These are phyloP conservation scores for Besnoitia besnoiti DNA, from an alignment of 169 alveolate genomes.

Conservation along the genomic window DNA sequence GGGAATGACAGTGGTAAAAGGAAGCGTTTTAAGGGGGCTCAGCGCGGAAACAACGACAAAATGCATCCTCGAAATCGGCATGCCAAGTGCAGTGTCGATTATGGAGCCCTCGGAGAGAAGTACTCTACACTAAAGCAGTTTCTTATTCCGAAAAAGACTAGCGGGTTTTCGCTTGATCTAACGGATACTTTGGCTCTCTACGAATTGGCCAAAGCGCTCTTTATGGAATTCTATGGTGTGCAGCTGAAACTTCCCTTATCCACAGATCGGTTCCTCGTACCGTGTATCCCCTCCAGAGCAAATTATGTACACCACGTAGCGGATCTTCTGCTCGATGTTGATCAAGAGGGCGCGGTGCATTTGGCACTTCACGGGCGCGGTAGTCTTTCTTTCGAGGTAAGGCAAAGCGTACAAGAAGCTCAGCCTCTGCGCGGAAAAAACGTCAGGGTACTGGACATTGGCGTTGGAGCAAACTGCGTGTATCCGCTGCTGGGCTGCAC, in stretches of 20 bases:
- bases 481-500: conserved; percentile 70
- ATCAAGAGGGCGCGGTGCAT: background rate
- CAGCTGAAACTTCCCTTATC: conserved; percentile 29
- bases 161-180: background rate
- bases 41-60: conserved; percentile 47
- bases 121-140: background rate
- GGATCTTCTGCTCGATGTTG: conserved; percentile 67
- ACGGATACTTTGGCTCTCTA: conserved; percentile 5
- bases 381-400: background rate
- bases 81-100: conserved; percentile 36
- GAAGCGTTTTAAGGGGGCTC: conserved; percentile 33
- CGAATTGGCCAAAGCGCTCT: background rate
- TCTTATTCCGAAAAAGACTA: background rate
- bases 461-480: conserved; percentile 77
- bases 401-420: background rate
- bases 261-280: conserved; percentile 60
- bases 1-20: background rate
- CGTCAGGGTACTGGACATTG: conserved; percentile 72
- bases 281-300: conserved; percentile 75
- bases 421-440: conserved; percentile 58
- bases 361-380: background rate
- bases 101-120: conserved; percentile 35
- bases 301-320: conserved; percentile 76
- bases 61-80: conserved; percentile 69
- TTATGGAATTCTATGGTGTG: conserved; percentile 44